Percentiles rank a stretch among this genome's conserved stretches.
phyloP scores from a whole-genome alignment of 2,329 filamentous ascomycete species.

The Cladophialophora bantiana region DNA sequence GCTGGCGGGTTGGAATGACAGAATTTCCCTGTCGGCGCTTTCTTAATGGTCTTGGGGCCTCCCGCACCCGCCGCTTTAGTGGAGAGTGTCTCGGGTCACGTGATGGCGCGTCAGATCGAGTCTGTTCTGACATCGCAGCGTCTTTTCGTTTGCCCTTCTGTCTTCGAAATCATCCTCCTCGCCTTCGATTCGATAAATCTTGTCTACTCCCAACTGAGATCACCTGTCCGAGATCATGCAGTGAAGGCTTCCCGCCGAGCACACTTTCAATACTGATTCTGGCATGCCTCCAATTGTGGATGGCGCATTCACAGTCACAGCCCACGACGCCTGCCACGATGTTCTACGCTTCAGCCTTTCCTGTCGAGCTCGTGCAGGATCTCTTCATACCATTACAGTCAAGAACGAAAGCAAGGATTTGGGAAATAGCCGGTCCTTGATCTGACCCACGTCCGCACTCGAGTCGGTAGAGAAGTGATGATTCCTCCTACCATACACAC shows the following conservation, averaged over 20 bases:
- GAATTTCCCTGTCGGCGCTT: conserved; percentile 4
- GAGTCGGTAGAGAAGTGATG: background rate
- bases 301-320: background rate
- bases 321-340: background rate
- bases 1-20: conserved; percentile 17
- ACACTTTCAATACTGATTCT: background rate
- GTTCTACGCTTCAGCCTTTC: background rate
- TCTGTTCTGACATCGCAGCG: background rate
- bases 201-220: background rate
- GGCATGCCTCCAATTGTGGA: background rate
- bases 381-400: background rate
- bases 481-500: background rate
- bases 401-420: background rate
- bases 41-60: background rate
- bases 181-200: background rate
- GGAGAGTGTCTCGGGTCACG: background rate
- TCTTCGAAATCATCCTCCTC: background rate
- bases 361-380: background rate
- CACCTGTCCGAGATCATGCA: background rate
- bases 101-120: background rate
- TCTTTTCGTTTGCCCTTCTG: background rate
- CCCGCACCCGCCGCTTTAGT: background rate
- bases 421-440: background rate
- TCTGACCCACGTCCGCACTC: background rate
- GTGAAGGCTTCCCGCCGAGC: too few species aligned